Conservation (phyloP, 352 stramenopile species). For the Pythium angustatum region DNA sequence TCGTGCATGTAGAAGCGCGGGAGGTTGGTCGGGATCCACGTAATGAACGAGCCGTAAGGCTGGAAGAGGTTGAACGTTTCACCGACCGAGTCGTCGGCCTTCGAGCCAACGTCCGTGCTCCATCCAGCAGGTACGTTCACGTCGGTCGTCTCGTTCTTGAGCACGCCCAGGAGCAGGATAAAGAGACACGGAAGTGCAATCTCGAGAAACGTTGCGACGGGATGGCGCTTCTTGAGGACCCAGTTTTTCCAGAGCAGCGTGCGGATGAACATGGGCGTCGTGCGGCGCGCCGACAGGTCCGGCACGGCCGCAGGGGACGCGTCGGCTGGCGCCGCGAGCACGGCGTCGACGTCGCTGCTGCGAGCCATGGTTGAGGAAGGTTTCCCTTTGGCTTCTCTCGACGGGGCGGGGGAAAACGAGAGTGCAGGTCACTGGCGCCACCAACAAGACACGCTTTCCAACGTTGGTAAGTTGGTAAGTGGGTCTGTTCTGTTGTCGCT, state of each 20-base stretch:
- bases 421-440: slow-evolving; percentile 10
- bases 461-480: slow-evolving; percentile 7
- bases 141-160: slow-evolving; percentile 53
- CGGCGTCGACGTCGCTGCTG: not conserved
- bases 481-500: no score
- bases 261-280: slow-evolving; percentile 32
- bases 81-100: slow-evolving; percentile 31
- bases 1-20: slow-evolving; percentile 60
- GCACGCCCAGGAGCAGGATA: slow-evolving; percentile 54
- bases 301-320: not conserved
- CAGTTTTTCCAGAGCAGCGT: slow-evolving; percentile 73
- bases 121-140: slow-evolving; percentile 52
- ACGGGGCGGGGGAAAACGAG: not conserved
- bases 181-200: slow-evolving; percentile 57
- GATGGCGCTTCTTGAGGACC: slow-evolving; percentile 60
- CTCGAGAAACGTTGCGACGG: slow-evolving; percentile 53
- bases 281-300: slow-evolving; percentile 26
- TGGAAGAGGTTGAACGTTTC: slow-evolving; percentile 61
- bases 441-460: not conserved
- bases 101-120: slow-evolving; percentile 36
- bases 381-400: not conserved
- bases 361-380: not conserved
- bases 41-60: slow-evolving; percentile 33
- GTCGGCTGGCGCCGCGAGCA: not conserved
- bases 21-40: slow-evolving; percentile 31